Percentiles rank a stretch among this genome's conserved stretches.
Conservation (phyloP, 805 yeast genomes). For the Ogataea allantospora region DNA sequence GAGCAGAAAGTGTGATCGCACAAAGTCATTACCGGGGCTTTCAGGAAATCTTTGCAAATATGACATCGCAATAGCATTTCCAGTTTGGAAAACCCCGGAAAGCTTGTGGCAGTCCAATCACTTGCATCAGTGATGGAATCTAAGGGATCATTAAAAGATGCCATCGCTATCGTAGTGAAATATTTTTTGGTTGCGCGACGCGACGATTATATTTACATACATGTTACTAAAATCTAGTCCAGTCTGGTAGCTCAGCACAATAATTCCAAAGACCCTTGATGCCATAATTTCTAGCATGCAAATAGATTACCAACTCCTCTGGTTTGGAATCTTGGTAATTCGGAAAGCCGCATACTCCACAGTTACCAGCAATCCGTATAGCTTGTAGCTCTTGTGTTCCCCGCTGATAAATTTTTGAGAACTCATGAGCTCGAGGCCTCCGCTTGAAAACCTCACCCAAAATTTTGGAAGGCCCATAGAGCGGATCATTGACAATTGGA, state of each 20-base stretch:
- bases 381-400: conserved; percentile 13
- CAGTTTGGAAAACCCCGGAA: conserved; percentile 57
- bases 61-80: conserved; percentile 79
- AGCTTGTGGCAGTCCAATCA: conserved; percentile 58
- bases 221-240: conserved; percentile 8
- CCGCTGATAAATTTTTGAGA: conserved; percentile 12
- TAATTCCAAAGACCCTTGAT: conserved; percentile 32
- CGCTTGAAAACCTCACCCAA: conserved; percentile 3
- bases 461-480: conserved; percentile 23
- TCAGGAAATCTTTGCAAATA: conserved; percentile 79
- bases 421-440: conserved; percentile 11
- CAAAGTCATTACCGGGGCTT: conserved; percentile 76
- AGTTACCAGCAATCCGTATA: conserved; percentile 23
- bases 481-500: conserved; percentile 34
- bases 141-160: conserved; percentile 19
- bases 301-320: conserved; percentile 37
- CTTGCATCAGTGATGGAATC: conserved; percentile 58
- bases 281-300: conserved; percentile 43
- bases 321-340: conserved; percentile 32
- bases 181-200: conserved; percentile 14
- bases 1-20: conserved; percentile 93
- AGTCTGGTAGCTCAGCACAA: conserved; percentile 30
- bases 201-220: conserved; percentile 10
- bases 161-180: conserved; percentile 10
- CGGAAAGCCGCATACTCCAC: conserved; percentile 36